A percentile compares a stretch with the other conserved stretches of the same genome.
phyloP scores from a whole-genome alignment of 164 flowering plant species.

The Berberis thunbergii region DNA sequence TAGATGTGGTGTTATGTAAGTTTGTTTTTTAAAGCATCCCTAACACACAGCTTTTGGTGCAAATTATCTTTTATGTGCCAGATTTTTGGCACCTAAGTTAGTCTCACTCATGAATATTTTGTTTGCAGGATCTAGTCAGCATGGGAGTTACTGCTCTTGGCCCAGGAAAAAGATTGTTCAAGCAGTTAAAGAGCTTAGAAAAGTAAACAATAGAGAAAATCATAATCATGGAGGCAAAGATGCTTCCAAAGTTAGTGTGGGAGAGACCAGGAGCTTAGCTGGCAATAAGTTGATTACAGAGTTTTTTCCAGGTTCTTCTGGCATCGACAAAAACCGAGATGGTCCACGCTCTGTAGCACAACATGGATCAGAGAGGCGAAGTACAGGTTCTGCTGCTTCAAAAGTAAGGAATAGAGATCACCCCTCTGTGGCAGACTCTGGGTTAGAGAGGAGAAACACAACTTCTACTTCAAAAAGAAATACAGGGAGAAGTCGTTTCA shows the following conservation, averaged over 20 bases:
- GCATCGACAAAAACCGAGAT: constrained; percentile 20
- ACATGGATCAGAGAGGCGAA: constrained; percentile 11
- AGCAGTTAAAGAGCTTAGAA: constrained; percentile 52
- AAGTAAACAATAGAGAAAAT: constrained; percentile 10
- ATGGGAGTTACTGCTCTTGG: constrained; percentile 85
- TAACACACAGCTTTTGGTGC: no score
- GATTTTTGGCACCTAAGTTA: neutral
- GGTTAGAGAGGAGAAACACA: constrained; percentile 11
- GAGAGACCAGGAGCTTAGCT: constrained; percentile 26
- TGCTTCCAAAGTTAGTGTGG: constrained; percentile 15
- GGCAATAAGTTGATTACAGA: constrained; percentile 82
- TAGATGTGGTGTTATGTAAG: no score
- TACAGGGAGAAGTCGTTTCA: constrained; percentile 13
- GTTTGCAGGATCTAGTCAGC: constrained; percentile 57
- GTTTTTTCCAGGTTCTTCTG: constrained; percentile 46
- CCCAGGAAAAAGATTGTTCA: constrained; percentile 81
- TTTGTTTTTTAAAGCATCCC: no score
- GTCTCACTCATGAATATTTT: neutral
- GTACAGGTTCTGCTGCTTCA: constrained; percentile 13
- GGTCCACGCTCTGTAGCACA: constrained; percentile 9
- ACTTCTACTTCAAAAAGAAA: constrained; percentile 19
- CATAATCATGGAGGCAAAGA: constrained; percentile 13
- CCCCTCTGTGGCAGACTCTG: constrained; percentile 12
- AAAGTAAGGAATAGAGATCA: neutral
- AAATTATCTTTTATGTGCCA: no score